Evolutionary conservation across 768 basidiomycete species (phyloP).

Genomic region (Boletus huronensis): DNA sequence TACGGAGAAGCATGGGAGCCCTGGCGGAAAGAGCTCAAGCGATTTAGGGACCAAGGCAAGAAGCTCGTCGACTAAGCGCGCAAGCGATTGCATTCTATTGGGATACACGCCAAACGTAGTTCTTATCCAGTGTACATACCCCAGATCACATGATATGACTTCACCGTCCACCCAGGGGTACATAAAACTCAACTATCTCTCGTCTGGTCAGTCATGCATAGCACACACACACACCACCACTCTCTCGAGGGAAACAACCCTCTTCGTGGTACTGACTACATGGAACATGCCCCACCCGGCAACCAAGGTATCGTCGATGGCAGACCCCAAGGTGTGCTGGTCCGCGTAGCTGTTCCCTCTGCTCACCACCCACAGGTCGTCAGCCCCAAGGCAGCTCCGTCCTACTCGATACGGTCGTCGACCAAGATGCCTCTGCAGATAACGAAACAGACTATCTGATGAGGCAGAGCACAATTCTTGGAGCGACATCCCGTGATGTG

Average conservation of each 20-base stretch:
- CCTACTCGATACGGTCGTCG: conserved; percentile 30
- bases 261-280: conserved; percentile 15
- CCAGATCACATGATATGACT: conserved; percentile 14
- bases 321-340: conserved; percentile 15
- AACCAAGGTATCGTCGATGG: conserved; percentile 22
- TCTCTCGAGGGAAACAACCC: conserved; percentile 21
- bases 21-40: conserved; percentile 75
- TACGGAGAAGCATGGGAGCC: conserved; percentile 87
- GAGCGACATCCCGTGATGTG: conserved; percentile 36
- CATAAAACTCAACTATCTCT: background rate
- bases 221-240: conserved; percentile 17
- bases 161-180: conserved; percentile 2
- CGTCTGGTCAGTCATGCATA: conserved; percentile 6
- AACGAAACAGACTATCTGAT: conserved; percentile 3
- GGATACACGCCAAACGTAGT: background rate
- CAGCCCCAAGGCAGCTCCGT: conserved; percentile 15
- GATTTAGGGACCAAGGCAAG: conserved; percentile 70
- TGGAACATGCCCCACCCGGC: conserved; percentile 2
- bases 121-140: background rate
- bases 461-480: conserved; percentile 25
- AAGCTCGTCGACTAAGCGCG: conserved; percentile 41
- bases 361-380: conserved; percentile 6
- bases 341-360: too few relatives aligned
- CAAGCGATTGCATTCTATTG: background rate
- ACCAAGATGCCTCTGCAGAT: conserved; percentile 30